Base-by-base conservation (phyloP, 2,329 filamentous ascomycete species). In the Monosporascus sp. region DNA sequence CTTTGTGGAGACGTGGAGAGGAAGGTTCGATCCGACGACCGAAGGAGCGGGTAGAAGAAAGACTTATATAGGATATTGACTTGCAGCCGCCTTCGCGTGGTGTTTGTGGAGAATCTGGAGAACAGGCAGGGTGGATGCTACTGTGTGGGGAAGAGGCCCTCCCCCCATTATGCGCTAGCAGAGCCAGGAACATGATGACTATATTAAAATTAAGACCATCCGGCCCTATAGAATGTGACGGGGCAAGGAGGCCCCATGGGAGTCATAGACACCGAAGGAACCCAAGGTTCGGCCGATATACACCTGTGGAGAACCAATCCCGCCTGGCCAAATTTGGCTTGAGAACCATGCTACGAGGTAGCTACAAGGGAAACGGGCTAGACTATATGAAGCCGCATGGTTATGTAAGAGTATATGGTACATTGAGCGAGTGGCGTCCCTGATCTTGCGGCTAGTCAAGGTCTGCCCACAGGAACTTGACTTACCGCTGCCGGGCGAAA, bases 21-120 rank as follows among this genome's bases (percentile, higher is more conserved):
- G 58, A 55, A 57, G 56, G 55, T 59, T 62, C 57, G 52, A 59
- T 55, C 60, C 60, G 63, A 60, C 54, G 52, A 54, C 62, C 66
- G 65, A 65, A 58, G 60, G 58, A 65, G 58, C 67, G 70, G 67
- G 65, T 65, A 63, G 57, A 62, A 65, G 63, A 66, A 67, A 67
- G 61, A 65, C 64, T 70, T 74, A 74, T 73, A 72, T 72, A 70
- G 59, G 59, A 68, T 68, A 66, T 68, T 64, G 58, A 58, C 58
- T 61, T 68, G 63, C 63, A 68, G 64, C 60, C 55, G 55, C 60
- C 60, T 58, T 58, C 58, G 52, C 61, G 63, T 70, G 66, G 67
- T 62, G 63, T 63, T 26, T 66, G 63, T 64, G 63, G 65, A 61
- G 61, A 68, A 63, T 64, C 63, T 68, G 63, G 65, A 64, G 66